A percentile compares a stretch with the other conserved stretches of the same genome.
Conservation (phyloP, 805 yeast species). For the Wickerhamiella spandovensis region DNA sequence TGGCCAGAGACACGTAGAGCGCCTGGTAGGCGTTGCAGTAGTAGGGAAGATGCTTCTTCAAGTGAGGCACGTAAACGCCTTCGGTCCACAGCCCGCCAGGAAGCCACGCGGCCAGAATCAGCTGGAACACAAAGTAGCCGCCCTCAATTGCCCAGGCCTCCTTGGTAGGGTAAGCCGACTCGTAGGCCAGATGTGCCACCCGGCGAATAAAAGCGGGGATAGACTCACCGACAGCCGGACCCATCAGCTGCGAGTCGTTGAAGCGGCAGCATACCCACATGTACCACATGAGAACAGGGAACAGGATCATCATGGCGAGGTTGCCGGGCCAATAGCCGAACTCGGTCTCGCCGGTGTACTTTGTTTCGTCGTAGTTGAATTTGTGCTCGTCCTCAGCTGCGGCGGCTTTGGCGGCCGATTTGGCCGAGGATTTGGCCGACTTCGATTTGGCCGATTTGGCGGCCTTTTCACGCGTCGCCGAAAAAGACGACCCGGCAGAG, state of each 20-base stretch:
- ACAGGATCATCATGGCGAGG: constrained; percentile 79
- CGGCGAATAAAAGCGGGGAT: constrained; percentile 32
- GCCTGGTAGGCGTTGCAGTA: constrained; percentile 86
- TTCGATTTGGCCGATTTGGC: neutral
- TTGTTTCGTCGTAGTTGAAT: constrained; percentile 12
- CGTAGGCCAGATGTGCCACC: constrained; percentile 32
- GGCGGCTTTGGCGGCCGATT: neutral
- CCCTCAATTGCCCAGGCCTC: constrained; percentile 61
- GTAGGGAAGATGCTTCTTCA: constrained; percentile 75
- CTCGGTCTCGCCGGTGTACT: constrained; percentile 31
- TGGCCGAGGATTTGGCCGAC: neutral
- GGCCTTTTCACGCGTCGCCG: neutral
- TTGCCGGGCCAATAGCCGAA: constrained; percentile 93
- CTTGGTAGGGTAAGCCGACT: constrained; percentile 31
- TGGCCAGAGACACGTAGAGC: constrained; percentile 52
- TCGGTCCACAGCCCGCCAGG: constrained; percentile 86
- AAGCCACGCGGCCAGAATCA: constrained; percentile 58
- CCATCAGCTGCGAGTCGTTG: constrained; percentile 60
- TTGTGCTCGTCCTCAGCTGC: neutral
- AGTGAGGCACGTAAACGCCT: constrained; percentile 83
- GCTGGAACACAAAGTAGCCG: constrained; percentile 56
- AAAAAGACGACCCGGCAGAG: no score
- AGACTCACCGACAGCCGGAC: constrained; percentile 45
- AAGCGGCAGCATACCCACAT: constrained; percentile 87
- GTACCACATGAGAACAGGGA: constrained; percentile 89